Base-by-base conservation (phyloP, 495 filamentous ascomycete genomes). In the Venustampulla echinocandica region DNA sequence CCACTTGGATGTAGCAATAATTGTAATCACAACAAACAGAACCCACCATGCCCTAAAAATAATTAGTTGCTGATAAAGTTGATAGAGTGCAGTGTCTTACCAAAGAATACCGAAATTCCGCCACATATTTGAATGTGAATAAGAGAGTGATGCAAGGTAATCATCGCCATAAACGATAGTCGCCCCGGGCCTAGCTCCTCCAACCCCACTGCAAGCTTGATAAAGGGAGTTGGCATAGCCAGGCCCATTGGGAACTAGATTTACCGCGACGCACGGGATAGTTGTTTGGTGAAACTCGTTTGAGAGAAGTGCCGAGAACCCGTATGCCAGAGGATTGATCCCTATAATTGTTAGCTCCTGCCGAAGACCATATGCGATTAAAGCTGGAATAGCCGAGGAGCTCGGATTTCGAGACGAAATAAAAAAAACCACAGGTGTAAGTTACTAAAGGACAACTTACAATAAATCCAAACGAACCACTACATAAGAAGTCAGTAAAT, bases 51-150 rank as follows among this genome's bases (percentile, higher is more conserved):
- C 85, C 48, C 36, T 39, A 10, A 5, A 20, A 39, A 11, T 6
- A n/a, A 17, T 1, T 20, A 23, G 84, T 56, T 27, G 15, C 3
- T 17, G 14, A 15, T 37, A 11, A 20, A 10, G 14, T 14, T 18
- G 9, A 6, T 11, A 18, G 3, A 39, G 3, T 17, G 3, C 11
- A n/a, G n/a, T 3, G 10, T 17, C 36, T 18, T 15, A 42, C 44
- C 55, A 58, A 32, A 95, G 58, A 49, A 95, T 87, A 38, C 86
- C 88, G 30, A 87, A 72, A 63, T 95, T 88, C 40, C 89, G 72
- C 86, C 85, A 90, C 30, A 79, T 70, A 63, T 90, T 68, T 3
- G 52, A 44, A 23, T 64, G 54, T 50, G 71, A 72, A 63, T 89
- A 88, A 9, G 63, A 34, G 64, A 74, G 89, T 10, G 72, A 62